Evolutionary conservation across 2,329 filamentous ascomycete genomes (phyloP).

Genomic region (Endocalyx cinctus): DNA sequence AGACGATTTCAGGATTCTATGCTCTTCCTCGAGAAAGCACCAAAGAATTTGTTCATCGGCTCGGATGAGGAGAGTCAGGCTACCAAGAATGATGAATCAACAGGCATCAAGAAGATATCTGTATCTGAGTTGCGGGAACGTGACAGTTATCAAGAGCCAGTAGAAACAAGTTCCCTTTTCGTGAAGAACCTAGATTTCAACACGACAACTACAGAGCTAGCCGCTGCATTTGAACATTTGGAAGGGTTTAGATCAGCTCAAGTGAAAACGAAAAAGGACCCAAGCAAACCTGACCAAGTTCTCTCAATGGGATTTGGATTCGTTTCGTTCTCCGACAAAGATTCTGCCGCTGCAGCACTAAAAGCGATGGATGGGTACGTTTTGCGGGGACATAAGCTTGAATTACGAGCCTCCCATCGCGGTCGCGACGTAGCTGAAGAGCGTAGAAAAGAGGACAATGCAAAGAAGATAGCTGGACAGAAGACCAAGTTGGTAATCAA

Average conservation of each 20-base stretch:
- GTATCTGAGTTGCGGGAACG: conserved; percentile 64
- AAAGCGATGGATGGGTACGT: conserved; percentile 83
- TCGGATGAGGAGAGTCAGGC: conserved; percentile 26
- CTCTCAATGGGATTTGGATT: conserved; percentile 98
- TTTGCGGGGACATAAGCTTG: conserved; percentile 81
- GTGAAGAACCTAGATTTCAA: conserved; percentile 91
- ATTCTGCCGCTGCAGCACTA: conserved; percentile 73
- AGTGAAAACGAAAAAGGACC: conserved; percentile 89
- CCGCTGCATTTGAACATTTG: conserved; percentile 72
- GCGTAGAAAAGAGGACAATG: conserved; percentile 73
- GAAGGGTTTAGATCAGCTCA: conserved; percentile 84
- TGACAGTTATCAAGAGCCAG: conserved; percentile 39
- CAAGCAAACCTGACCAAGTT: conserved; percentile 82
- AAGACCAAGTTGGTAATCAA: conserved; percentile 96
- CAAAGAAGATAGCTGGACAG: conserved; percentile 71
- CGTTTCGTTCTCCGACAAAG: conserved; percentile 76
- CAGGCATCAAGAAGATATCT: conserved; percentile 57
- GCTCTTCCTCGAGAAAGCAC: conserved; percentile 89
- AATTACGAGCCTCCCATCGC: conserved; percentile 83
- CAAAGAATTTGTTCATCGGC: conserved; percentile 67
- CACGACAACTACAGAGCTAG: conserved; percentile 73
- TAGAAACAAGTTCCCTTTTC: conserved; percentile 77
- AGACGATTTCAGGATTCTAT: conserved; percentile 87
- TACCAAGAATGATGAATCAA: conserved; percentile 23
- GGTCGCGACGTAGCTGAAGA: conserved; percentile 85